Evolutionary conservation across 257 asterid species (phyloP).

Genomic region (Salvia rosmarinus): DNA sequence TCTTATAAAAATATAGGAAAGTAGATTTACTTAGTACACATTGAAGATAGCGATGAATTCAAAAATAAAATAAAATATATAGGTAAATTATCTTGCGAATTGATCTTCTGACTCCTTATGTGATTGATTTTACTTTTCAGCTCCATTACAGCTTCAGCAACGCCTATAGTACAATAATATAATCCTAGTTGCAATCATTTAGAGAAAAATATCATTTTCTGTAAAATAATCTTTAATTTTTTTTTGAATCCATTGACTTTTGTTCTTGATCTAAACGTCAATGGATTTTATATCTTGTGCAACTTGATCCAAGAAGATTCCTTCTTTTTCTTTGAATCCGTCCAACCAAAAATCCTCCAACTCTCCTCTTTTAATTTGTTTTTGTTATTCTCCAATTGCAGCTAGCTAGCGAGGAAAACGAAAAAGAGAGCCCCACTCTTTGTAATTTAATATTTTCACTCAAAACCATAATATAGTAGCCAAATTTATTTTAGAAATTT

Average conservation of each 20-base stretch:
- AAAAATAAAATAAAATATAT: too few relatives aligned
- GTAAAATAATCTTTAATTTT: not conserved
- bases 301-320: too few relatives aligned
- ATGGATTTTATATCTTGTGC: conserved; percentile 11
- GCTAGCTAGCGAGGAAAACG: not conserved
- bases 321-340: too few relatives aligned
- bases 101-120: too few relatives aligned
- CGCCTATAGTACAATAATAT: not conserved
- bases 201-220: not conserved
- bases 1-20: too few relatives aligned
- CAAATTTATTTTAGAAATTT: too few relatives aligned
- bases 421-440: not conserved
- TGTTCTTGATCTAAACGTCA: not conserved
- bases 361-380: not conserved
- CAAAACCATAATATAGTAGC: too few relatives aligned
- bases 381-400: not conserved
- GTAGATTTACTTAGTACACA: too few relatives aligned
- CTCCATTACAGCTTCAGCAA: not conserved
- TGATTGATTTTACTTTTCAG: too few relatives aligned
- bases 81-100: too few relatives aligned
- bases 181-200: conserved; percentile 11
- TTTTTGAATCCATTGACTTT: conserved; percentile 30
- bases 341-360: too few relatives aligned
- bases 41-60: too few relatives aligned
- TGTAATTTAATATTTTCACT: not conserved